Conservation (phyloP, 73 alveolate genomes). For the Uronychia setigera region DNA sequence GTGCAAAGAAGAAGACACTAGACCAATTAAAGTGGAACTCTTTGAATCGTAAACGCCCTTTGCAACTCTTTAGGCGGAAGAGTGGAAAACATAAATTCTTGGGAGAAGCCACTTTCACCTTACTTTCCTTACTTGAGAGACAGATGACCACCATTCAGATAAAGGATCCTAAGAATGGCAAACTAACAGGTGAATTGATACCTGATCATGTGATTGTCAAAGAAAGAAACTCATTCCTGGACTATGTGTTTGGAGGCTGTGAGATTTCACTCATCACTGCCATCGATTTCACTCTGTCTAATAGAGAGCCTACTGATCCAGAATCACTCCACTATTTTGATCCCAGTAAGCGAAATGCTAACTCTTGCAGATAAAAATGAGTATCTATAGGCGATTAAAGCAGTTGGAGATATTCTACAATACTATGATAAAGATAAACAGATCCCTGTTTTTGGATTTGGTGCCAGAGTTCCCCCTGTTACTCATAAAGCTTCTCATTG, state of each 20-base stretch:
- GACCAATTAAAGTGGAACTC: slow-evolving; percentile 24
- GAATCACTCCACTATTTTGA: slow-evolving; percentile 70
- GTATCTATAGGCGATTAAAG: slow-evolving; percentile 78
- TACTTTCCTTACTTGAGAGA: not conserved
- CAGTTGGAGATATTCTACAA: slow-evolving; percentile 85
- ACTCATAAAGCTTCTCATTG: slow-evolving; percentile 81
- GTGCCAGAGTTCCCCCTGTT: slow-evolving; percentile 81
- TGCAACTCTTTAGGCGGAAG: not conserved
- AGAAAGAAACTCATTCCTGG: slow-evolving; percentile 59
- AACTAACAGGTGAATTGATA: not conserved
- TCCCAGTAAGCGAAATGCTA: slow-evolving; percentile 2
- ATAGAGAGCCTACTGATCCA: slow-evolving; percentile 74
- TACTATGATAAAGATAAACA: slow-evolving; percentile 91
- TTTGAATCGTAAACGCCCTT: slow-evolving; percentile 9
- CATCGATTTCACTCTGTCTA: slow-evolving; percentile 93
- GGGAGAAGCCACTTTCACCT: slow-evolving; percentile 1
- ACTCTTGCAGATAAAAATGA: slow-evolving; percentile 53
- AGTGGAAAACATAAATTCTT: slow-evolving; percentile 19
- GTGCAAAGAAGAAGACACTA: slow-evolving; percentile 34
- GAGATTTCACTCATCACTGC: slow-evolving; percentile 87
- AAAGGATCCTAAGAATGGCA: not conserved
- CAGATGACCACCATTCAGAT: not conserved
- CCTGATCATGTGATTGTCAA: not conserved
- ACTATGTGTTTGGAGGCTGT: slow-evolving; percentile 92
- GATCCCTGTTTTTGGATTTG: slow-evolving; percentile 96